These are phyloP conservation scores for Emiliania huxleyi DNA, from an alignment of 78 protist species.

Conservation along the genomic window DNA sequence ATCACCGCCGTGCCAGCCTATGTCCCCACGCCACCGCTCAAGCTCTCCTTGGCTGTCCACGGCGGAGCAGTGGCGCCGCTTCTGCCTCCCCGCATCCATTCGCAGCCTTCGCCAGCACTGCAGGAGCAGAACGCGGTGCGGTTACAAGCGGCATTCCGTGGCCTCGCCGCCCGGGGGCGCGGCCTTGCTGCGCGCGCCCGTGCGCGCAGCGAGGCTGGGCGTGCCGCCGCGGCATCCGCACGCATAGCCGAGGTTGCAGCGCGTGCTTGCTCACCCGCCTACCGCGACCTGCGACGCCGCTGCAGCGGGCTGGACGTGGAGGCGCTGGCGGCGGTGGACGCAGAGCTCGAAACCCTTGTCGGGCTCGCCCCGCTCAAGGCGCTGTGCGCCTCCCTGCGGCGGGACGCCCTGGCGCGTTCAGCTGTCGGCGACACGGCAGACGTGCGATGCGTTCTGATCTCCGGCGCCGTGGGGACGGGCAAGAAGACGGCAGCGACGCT, in stretches of 20 bases:
- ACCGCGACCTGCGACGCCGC: background rate
- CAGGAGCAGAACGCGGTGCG: background rate
- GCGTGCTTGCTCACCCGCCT: background rate
- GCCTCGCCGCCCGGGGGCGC: too few relatives aligned
- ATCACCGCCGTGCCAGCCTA: too few relatives aligned
- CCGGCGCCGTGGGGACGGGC: background rate
- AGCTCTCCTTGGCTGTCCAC: too few relatives aligned
- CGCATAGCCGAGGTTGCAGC: background rate
- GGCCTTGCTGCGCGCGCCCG: too few relatives aligned
- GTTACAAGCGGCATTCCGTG: background rate
- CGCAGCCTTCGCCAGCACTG: too few relatives aligned
- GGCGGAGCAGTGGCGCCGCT: too few relatives aligned
- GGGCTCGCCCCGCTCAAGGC: background rate
- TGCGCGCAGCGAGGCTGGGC: background rate
- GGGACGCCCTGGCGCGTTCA: background rate
- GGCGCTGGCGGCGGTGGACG: background rate
- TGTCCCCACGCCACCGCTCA: too few relatives aligned
- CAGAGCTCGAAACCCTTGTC: background rate
- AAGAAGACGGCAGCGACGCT: background rate
- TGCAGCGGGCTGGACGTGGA: background rate
- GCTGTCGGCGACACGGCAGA: background rate
- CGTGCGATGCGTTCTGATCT: background rate
- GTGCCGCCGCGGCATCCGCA: background rate
- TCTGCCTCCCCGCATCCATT: too few relatives aligned
- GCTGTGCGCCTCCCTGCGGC: background rate